A percentile compares a stretch with the other conserved stretches of the same genome.
These are phyloP conservation scores for Cyanidioschyzon merolae DNA, from an alignment of 23 red algal species.

Conservation along the genomic window DNA sequence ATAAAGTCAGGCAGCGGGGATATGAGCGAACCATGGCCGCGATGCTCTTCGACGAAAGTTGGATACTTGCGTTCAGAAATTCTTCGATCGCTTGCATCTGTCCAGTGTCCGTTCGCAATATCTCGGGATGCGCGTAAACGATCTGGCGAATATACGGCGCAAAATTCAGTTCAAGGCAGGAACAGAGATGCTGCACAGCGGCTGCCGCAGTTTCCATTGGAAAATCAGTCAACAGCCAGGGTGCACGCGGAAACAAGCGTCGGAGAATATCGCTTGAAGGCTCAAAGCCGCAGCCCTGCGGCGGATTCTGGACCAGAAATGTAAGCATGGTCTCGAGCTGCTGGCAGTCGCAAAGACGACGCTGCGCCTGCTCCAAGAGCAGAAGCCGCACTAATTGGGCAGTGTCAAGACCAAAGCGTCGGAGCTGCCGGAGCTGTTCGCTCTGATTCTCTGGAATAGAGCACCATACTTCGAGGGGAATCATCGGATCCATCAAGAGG, in stretches of 20 bases:
- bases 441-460: not conserved
- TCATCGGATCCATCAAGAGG: not conserved
- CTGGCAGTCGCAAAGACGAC: not conserved
- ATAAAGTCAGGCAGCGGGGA: not conserved
- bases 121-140: not conserved
- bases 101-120: not conserved
- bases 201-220: not conserved
- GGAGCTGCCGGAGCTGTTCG: not conserved
- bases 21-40: constrained; percentile 5
- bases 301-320: not conserved
- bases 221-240: not conserved
- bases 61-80: not conserved
- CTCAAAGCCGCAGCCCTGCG: not conserved
- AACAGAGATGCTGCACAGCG: not conserved
- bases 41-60: not conserved
- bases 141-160: not conserved
- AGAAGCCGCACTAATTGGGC: not conserved
- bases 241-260: not conserved
- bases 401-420: not conserved
- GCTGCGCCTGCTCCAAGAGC: not conserved
- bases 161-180: not conserved
- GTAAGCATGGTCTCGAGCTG: not conserved
- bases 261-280: not conserved
- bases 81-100: not conserved
- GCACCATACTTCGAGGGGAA: not conserved